Conservation (phyloP, 1,284 basidiomycete genomes). For the Melampsora larici-populina region DNA sequence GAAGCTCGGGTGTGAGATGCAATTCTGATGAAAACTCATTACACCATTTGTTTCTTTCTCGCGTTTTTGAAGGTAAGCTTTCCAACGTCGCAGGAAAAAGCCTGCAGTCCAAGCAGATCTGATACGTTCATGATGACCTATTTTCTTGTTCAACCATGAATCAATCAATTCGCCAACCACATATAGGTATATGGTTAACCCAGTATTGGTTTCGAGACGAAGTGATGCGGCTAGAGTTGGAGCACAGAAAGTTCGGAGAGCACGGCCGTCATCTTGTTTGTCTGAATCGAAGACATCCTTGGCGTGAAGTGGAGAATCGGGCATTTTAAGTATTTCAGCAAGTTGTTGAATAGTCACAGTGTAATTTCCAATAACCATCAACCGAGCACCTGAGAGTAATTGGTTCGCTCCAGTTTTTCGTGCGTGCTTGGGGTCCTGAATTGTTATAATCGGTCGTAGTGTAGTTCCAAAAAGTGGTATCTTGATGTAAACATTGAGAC, state of each 20-base stretch:
- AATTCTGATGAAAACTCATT: background rate
- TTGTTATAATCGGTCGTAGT: too few species aligned
- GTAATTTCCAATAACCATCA: conserved; percentile 7
- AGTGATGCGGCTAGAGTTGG: background rate
- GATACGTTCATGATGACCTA: too few species aligned
- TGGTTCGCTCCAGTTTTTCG: too few species aligned
- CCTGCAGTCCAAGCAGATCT: too few species aligned
- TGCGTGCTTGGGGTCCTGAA: too few species aligned
- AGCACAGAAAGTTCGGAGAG: background rate
- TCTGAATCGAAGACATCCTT: conserved; percentile 8
- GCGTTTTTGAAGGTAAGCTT: too few species aligned
- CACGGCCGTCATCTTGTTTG: too few species aligned
- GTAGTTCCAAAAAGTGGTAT: too few species aligned
- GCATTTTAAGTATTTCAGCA: background rate
- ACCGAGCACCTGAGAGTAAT: conserved; percentile 1
- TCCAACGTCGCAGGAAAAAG: too few species aligned
- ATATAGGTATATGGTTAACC: background rate
- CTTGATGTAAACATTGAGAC: too few species aligned
- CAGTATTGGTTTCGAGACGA: background rate
- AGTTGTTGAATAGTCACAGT: conserved; percentile 8
- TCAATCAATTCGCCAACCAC: too few species aligned
- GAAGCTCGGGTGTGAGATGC: conserved; percentile 11
- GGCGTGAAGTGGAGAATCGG: background rate
- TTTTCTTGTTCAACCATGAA: too few species aligned
- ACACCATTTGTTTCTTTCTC: conserved; percentile 5